Percentiles rank a stretch among this genome's conserved stretches.
These are phyloP conservation scores for Cylindrotheca closterium DNA, from an alignment of 108 stramenopile species.

Conservation along the genomic window DNA sequence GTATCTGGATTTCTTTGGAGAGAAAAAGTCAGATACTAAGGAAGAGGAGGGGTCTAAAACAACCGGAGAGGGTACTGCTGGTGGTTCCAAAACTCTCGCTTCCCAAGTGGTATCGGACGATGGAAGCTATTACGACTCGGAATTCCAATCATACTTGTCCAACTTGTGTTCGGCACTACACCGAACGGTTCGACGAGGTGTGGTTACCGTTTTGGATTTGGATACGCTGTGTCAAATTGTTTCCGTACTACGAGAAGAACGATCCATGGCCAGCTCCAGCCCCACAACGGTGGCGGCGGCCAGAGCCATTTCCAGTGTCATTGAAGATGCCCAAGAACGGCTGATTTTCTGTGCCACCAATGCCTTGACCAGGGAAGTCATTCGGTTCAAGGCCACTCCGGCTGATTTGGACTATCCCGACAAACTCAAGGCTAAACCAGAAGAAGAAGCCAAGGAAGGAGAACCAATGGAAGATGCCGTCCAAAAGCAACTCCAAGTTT, in stretches of 20 bases:
- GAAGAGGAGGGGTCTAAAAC: slow-evolving; percentile 19
- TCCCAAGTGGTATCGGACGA: slow-evolving; percentile 67
- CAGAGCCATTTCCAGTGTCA: slow-evolving; percentile 74
- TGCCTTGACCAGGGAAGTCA: slow-evolving; percentile 74
- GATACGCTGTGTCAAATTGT: slow-evolving; percentile 88
- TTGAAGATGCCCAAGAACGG: slow-evolving; percentile 89
- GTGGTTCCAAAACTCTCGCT: slow-evolving; percentile 33
- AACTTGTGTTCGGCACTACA: slow-evolving; percentile 73
- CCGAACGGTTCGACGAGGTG: slow-evolving; percentile 78
- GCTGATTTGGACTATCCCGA: slow-evolving; percentile 83
- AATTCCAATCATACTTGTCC: slow-evolving; percentile 76
- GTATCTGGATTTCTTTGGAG: slow-evolving; percentile 88
- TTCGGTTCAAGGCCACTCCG: slow-evolving; percentile 79
- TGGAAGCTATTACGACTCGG: slow-evolving; percentile 60
- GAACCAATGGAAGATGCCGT: slow-evolving; percentile 47
- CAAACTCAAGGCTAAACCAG: slow-evolving; percentile 39
- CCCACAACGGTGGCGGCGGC: slow-evolving; percentile 75
- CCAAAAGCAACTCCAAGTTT: slow-evolving; percentile 69
- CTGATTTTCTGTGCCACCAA: slow-evolving; percentile 85
- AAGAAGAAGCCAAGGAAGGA: slow-evolving; percentile 2
- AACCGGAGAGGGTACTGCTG: slow-evolving; percentile 1
- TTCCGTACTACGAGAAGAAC: slow-evolving; percentile 81
- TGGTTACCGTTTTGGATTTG: slow-evolving; percentile 75
- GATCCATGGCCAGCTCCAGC: slow-evolving; percentile 68
- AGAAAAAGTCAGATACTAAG: slow-evolving; percentile 42